Evolutionary conservation across 2,329 filamentous ascomycete species (phyloP).

Genomic region (Arthrobotrys sphaeroides): DNA sequence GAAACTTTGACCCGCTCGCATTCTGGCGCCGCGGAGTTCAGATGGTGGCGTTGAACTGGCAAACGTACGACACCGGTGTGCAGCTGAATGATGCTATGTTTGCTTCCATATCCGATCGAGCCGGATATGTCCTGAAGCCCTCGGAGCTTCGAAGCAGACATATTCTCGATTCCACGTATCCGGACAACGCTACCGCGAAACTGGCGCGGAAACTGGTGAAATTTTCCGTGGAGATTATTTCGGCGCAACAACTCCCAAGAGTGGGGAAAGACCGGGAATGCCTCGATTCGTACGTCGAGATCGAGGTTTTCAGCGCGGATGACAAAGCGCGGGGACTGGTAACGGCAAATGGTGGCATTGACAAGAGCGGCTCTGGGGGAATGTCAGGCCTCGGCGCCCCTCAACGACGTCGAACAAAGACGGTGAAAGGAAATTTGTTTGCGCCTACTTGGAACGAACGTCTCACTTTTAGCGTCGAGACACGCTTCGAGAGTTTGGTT

Average conservation of each 20-base stretch:
- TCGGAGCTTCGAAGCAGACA: slow-evolving; percentile 78
- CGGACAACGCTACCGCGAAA: slow-evolving; percentile 66
- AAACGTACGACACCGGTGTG: slow-evolving; percentile 94
- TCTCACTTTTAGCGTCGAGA: slow-evolving; percentile 83
- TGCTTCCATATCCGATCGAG: slow-evolving; percentile 82
- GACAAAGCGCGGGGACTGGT: slow-evolving; percentile 82
- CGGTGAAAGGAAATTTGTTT: slow-evolving; percentile 88
- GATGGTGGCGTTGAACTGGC: slow-evolving; percentile 98
- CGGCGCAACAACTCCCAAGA: slow-evolving; percentile 91
- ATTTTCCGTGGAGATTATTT: slow-evolving; percentile 88
- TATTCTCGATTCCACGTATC: slow-evolving; percentile 64
- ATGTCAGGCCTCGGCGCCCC: slow-evolving; percentile 74
- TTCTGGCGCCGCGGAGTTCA: slow-evolving; percentile 97
- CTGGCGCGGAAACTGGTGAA: slow-evolving; percentile 82
- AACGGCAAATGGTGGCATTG: slow-evolving; percentile 72
- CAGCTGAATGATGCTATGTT: slow-evolving; percentile 99
- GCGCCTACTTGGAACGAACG: slow-evolving; percentile 86
- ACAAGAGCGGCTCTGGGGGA: slow-evolving; percentile 69
- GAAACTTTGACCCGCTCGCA: slow-evolving; percentile 91
- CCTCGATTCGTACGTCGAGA: slow-evolving; percentile 94
- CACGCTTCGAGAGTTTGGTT: slow-evolving; percentile 91
- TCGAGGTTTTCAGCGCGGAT: slow-evolving; percentile 93
- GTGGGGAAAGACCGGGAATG: slow-evolving; percentile 63
- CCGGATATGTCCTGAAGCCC: slow-evolving; percentile 94
- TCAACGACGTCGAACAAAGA: slow-evolving; percentile 79